Percentiles rank a stretch among this genome's conserved stretches.
phyloP scores from a whole-genome alignment of 2,329 filamentous ascomycete species.

The Chaetomiaceae sp. region DNA sequence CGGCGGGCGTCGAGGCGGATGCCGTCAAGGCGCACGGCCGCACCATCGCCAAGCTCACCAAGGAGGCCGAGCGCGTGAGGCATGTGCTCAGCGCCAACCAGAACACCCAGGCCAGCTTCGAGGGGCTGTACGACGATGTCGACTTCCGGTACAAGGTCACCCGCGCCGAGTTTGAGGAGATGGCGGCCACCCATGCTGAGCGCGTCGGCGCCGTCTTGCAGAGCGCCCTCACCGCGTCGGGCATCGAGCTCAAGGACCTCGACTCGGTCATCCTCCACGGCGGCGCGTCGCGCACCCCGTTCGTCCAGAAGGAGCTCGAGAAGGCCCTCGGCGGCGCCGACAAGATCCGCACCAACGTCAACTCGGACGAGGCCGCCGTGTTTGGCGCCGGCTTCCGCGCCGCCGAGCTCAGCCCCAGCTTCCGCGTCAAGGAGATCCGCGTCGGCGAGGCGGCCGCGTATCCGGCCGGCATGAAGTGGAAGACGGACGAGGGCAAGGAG shows the following conservation, averaged over 20 bases:
- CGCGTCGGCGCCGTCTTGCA: conserved; percentile 67
- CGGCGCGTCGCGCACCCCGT: conserved; percentile 83
- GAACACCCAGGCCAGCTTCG: conserved; percentile 74
- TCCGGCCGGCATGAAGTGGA: conserved; percentile 71
- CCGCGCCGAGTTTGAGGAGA: conserved; percentile 73
- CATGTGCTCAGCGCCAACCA: conserved; percentile 92
- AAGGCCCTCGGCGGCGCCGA: conserved; percentile 64
- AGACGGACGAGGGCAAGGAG: conserved; percentile 61
- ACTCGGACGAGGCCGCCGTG: conserved; percentile 92
- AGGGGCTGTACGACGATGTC: conserved; percentile 84
- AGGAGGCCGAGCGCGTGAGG: conserved; percentile 81
- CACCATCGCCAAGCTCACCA: conserved; percentile 83
- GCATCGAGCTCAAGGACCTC: conserved; percentile 68
- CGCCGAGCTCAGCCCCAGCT: conserved; percentile 86
- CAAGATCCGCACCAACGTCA: conserved; percentile 90
- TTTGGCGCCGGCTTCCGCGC: conserved; percentile 95
- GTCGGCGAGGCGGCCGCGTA: conserved; percentile 74
- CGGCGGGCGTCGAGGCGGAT: conserved; percentile 56
- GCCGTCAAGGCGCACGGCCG: conserved; percentile 72
- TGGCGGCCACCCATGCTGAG: conserved; percentile 63
- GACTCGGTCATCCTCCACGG: conserved; percentile 92
- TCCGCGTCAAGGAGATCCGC: conserved; percentile 95
- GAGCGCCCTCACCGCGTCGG: conserved; percentile 68
- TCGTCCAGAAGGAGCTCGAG: conserved; percentile 87
- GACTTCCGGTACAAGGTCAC: conserved; percentile 90